A percentile compares a stretch with the other conserved stretches of the same genome.
Conservation (phyloP, 2,329 filamentous ascomycete species). For the Thielaviopsis cerberus region DNA sequence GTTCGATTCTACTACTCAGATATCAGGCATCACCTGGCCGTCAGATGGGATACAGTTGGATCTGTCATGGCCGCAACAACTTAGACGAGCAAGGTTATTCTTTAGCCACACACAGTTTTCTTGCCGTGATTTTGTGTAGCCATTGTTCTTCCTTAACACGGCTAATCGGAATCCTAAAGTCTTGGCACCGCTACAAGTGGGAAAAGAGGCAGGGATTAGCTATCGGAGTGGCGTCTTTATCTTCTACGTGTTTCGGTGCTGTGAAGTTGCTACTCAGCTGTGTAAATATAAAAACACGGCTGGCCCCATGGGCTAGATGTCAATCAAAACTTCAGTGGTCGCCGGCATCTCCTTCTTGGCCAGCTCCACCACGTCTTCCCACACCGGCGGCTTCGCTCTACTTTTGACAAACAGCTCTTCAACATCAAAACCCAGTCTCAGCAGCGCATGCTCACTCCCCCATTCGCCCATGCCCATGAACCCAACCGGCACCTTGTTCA, state of each 20-base stretch:
- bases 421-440: constrained; percentile 29
- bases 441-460: constrained; percentile 29
- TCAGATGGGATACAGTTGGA: too few relatives aligned
- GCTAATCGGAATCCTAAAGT: background rate
- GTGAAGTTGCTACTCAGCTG: background rate
- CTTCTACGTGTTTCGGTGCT: background rate
- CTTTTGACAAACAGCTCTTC: constrained; percentile 23
- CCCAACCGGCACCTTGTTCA: constrained; percentile 30
- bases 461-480: constrained; percentile 38
- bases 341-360: constrained; percentile 16
- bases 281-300: too few relatives aligned
- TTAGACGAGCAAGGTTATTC: background rate
- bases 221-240: background rate
- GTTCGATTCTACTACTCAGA: too few relatives aligned
- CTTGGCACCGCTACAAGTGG: background rate
- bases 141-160: background rate
- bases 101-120: background rate
- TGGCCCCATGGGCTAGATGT: too few relatives aligned
- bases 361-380: constrained; percentile 27
- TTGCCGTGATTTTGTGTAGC: background rate
- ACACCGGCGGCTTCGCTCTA: constrained; percentile 21
- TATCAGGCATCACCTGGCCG: too few relatives aligned
- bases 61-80: background rate
- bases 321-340: background rate
- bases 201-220: background rate